A percentile compares a stretch with the other conserved stretches of the same genome.
These are phyloP conservation scores for Chloris gayana DNA, from an alignment of 176 grass and related monocot species.

Conservation along the genomic window DNA sequence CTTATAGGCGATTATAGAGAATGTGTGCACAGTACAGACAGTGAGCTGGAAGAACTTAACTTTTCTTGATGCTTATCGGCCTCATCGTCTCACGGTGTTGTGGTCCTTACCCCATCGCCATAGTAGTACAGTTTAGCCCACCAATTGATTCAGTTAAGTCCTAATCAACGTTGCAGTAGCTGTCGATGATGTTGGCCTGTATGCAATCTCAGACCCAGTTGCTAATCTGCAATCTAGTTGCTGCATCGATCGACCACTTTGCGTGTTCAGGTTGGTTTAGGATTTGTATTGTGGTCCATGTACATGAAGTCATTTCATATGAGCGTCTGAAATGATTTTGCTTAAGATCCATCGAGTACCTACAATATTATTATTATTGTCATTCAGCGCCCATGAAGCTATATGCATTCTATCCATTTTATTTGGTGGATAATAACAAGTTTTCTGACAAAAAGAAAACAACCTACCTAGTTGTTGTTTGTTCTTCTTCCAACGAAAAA, in stretches of 20 bases:
- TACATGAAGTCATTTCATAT: conserved; percentile 10
- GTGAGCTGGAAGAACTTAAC: conserved; percentile 41
- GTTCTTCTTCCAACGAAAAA: not conserved
- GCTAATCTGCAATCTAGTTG: conserved; percentile 1
- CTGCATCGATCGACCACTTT: not conserved
- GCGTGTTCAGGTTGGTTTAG: conserved; percentile 18
- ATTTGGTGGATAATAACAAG: not conserved
- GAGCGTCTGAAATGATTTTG: conserved; percentile 41
- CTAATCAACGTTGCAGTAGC: conserved; percentile 22
- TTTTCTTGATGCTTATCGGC: conserved; percentile 38
- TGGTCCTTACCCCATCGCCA: conserved; percentile 30
- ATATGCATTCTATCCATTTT: not conserved
- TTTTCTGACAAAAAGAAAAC: not conserved
- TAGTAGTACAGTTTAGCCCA: not conserved
- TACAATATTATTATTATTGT: not conserved
- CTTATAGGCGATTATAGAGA: conserved; percentile 17
- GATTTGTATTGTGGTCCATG: conserved; percentile 33
- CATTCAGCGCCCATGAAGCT: not conserved
- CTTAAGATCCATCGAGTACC: conserved; percentile 2
- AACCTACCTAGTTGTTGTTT: not conserved
- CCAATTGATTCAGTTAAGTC: conserved; percentile 26
- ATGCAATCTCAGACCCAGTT: not conserved
- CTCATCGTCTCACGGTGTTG: conserved; percentile 4
- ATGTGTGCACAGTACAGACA: conserved; percentile 27
- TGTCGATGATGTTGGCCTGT: not conserved